Conservation (phyloP, 352 stramenopile species). For the Globisporangium splendens region DNA sequence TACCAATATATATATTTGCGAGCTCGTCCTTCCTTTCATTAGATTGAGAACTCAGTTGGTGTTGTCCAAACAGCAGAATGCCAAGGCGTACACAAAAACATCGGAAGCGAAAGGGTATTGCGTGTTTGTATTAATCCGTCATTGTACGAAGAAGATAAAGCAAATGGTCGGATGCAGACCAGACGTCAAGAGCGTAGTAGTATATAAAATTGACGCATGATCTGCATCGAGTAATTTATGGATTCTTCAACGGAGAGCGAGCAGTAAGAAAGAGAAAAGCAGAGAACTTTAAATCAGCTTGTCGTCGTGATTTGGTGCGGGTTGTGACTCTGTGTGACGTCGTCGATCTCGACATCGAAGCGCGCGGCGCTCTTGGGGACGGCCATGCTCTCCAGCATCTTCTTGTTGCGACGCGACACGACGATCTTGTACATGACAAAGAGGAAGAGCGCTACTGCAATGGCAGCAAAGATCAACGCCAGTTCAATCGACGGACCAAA, state of each 20-base stretch:
- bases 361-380: conserved; percentile 1
- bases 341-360: conserved; percentile 10
- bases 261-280: too few relatives aligned
- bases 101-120: too few relatives aligned
- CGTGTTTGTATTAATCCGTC: too few relatives aligned
- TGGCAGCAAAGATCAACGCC: conserved; percentile 4
- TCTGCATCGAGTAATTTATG: background rate
- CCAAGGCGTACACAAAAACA: too few relatives aligned
- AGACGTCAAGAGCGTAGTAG: too few relatives aligned
- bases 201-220: background rate
- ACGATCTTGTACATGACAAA: conserved; percentile 18
- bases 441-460: conserved; percentile 8
- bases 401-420: conserved; percentile 3
- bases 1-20: too few relatives aligned
- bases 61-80: too few relatives aligned
- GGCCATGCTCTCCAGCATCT: conserved; percentile 2
- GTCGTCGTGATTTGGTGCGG: background rate
- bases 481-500: conserved; percentile 40
- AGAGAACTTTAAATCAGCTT: conserved; percentile 5
- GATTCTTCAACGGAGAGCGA: too few relatives aligned
- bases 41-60: too few relatives aligned
- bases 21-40: too few relatives aligned
- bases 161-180: too few relatives aligned
- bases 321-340: conserved; percentile 7
- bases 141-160: too few relatives aligned